Base-by-base conservation (phyloP, 768 basidiomycete species). In the Russula emetica region DNA sequence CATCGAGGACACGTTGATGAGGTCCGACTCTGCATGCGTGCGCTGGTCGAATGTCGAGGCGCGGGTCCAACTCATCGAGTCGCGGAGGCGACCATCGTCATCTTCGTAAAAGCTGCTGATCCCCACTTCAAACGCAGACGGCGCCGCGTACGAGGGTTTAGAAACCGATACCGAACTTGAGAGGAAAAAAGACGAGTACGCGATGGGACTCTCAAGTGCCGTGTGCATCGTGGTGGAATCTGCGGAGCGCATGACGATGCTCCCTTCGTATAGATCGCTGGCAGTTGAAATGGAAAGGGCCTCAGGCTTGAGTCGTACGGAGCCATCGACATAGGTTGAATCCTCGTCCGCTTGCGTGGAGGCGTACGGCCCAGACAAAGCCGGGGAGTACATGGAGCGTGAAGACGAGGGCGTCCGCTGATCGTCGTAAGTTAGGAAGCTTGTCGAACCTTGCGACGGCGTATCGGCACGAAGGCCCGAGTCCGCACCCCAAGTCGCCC, bases 221-320 rank as follows among this genome's bases (percentile, higher is more conserved):
- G 68, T 69, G 54, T 67, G 68, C 68, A 69, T 69, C 55, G 66
- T 64, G 36, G 66, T 3, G 2, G 68, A 69, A 40, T 67, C 68
- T 0, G 62, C n/a, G 20, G 66, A 63, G 42, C 47, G 59, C 66
- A 69, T 64, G 60, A 69, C 28, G 58, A 68, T 60, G 57, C 66
- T 67, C 20, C 51, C 44, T n/a, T 69, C 66, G 60, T 61, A 67
- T 3, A 49, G 20, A 1, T 64, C 58, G 57, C 62, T 61, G 24
- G 47, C 30, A 2, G 68, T 62, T 20, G 63, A 61, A n/a, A 67
- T 20, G 13, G 66, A 62, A 32, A 69, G 61, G 0, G 63, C 22
- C 32, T 61, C 60, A 2, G 66, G 59, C 18, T 67, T 49, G 55
- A 47, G 32, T 9, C 44, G 45, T 13, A 62, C 60, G 38, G 52